Evolutionary conservation across 805 yeast genomes (phyloP).

Genomic region (Saturnispora ahearnii): DNA sequence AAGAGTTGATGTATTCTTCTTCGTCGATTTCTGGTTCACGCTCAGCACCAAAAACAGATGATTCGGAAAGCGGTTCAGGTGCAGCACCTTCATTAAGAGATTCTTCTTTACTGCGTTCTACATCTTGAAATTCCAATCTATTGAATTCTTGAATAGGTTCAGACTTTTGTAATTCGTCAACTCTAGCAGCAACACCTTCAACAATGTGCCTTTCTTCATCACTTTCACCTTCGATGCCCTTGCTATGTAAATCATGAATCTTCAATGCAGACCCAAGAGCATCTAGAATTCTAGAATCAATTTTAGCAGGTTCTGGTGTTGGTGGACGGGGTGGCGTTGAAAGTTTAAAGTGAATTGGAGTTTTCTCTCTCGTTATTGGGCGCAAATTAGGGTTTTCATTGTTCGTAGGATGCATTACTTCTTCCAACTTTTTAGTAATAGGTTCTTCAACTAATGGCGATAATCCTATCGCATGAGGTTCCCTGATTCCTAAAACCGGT

Average conservation of each 20-base stretch:
- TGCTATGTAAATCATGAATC: constrained; percentile 9
- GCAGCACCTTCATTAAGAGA: not conserved
- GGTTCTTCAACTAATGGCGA: not conserved
- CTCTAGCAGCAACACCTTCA: constrained; percentile 4
- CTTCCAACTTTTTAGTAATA: not conserved
- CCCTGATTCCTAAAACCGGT: not conserved
- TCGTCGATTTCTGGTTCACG: constrained; percentile 15
- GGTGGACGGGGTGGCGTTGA: constrained; percentile 16
- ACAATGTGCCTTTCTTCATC: constrained; percentile 5
- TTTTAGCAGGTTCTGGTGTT: constrained; percentile 23
- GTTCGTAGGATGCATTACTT: not conserved
- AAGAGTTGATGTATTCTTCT: constrained; percentile 22
- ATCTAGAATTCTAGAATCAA: constrained; percentile 11
- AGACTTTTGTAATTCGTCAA: not conserved
- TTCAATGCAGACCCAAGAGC: constrained; percentile 5
- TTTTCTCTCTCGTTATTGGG: not conserved
- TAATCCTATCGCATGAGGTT: not conserved
- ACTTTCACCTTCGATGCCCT: constrained; percentile 9
- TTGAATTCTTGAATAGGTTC: not conserved
- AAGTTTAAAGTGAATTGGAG: constrained; percentile 7
- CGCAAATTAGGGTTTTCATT: not conserved
- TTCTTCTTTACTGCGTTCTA: not conserved
- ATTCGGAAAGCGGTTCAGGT: constrained; percentile 18
- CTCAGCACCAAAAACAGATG: constrained; percentile 17
- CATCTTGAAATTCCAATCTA: not conserved